Evolutionary conservation across 2,329 filamentous ascomycete genomes (phyloP).

Genomic region (Xylariaceae sp.): DNA sequence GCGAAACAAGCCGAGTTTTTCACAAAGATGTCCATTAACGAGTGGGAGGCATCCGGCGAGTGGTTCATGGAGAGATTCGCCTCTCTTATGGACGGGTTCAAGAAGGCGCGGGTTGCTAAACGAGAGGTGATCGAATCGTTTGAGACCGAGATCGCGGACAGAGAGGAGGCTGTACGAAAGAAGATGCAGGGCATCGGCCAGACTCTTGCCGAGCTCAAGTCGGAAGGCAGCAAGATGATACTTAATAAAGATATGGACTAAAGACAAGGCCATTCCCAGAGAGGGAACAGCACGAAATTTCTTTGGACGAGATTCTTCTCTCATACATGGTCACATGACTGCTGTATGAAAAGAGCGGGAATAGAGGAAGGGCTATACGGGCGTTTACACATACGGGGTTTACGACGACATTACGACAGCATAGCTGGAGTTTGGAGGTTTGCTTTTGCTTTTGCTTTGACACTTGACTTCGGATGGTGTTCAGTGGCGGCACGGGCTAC

Average conservation of each 20-base stretch:
- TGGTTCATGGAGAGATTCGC: conserved; percentile 58
- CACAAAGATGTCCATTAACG: conserved; percentile 49
- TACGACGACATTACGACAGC: conserved; percentile 15
- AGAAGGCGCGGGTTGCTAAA: conserved; percentile 48
- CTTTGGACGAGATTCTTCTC: conserved; percentile 4
- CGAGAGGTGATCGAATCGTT: conserved; percentile 49
- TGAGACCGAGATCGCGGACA: conserved; percentile 53
- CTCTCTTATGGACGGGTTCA: conserved; percentile 47
- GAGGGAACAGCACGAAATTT: not conserved
- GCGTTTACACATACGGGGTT: not conserved
- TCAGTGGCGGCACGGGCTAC: too few species aligned
- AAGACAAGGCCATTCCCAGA: conserved; percentile 16
- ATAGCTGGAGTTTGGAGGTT: conserved; percentile 17
- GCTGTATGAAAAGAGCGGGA: not conserved
- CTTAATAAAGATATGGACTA: conserved; percentile 28
- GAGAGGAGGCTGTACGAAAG: conserved; percentile 53
- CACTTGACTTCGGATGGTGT: not conserved
- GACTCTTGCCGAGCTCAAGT: conserved; percentile 54
- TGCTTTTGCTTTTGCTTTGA: conserved; percentile 10
- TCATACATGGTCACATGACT: conserved; percentile 5
- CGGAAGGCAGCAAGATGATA: conserved; percentile 57
- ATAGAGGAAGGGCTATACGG: not conserved
- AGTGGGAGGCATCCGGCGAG: conserved; percentile 59
- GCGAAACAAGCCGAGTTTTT: conserved; percentile 48
- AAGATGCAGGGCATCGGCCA: conserved; percentile 54